These are phyloP conservation scores for Picea abies DNA, from an alignment of 83 land plant genomes.

Conservation along the genomic window DNA sequence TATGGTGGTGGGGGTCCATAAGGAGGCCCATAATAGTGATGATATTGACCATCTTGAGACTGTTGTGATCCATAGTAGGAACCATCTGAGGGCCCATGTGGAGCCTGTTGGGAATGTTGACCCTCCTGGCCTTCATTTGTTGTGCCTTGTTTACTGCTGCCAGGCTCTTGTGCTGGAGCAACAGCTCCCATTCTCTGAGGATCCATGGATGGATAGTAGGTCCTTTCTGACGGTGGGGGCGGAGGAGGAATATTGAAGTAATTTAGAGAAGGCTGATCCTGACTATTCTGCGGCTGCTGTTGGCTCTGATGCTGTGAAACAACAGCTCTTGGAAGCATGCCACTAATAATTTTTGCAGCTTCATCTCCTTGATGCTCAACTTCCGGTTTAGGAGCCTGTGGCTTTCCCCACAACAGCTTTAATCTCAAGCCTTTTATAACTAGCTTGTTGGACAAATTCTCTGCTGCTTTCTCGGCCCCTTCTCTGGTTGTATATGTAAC, in stretches of 20 bases:
- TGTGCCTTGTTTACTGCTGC: constrained; percentile 30
- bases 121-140: constrained; percentile 29
- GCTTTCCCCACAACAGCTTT: constrained; percentile 95
- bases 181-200: constrained; percentile 98
- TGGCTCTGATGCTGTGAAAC: constrained; percentile 87
- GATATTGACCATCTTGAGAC: constrained; percentile 27
- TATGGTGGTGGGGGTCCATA: constrained; percentile 57
- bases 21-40: constrained; percentile 33
- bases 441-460: constrained; percentile 89
- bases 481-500: constrained; percentile 97
- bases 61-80: constrained; percentile 21
- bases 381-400: constrained; percentile 86
- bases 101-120: constrained; percentile 32
- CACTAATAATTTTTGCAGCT: constrained; percentile 37
- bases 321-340: constrained; percentile 86
- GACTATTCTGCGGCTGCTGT: constrained; percentile 51
- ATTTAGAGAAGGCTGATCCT: constrained; percentile 47
- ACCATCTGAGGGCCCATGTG: constrained; percentile 30
- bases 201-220: constrained; percentile 97
- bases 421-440: constrained; percentile 91
- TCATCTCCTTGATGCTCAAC: constrained; percentile 52
- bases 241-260: constrained; percentile 87
- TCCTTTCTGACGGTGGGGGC: constrained; percentile 66
- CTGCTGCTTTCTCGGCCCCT: constrained; percentile 97
- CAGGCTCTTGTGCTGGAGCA: constrained; percentile 56